Base-by-base conservation (phyloP, 192 early-diverging fungal genomes). In the Funneliformis geosporum region DNA sequence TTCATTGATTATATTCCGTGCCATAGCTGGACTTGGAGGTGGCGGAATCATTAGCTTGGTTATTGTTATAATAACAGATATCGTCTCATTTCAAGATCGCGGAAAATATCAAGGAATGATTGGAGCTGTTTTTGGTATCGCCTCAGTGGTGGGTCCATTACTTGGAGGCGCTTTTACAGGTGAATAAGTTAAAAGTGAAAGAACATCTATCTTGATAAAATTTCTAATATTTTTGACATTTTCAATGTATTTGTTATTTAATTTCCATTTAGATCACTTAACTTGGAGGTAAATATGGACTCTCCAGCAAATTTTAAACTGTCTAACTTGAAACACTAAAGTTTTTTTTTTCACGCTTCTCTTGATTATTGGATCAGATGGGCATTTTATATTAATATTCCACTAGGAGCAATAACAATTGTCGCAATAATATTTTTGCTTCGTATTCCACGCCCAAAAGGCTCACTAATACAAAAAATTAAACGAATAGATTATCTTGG, bases 51-150 rank as follows among this genome's bases (percentile, higher is more conserved):
- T 39, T 8, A 80, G 88, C 23, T 60, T 90, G 39, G 86, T 89
- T 62, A 79, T 93, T 79, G 89, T 95, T 67, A 91, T 94, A 50
- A 89, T 96, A 59, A 74, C 87, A 14, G 94, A 94, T 83, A 78
- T 94, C 61, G 90, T 94, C 21, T 76, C 84, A 7, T 69, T 82
- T 10, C 83, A 86, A 68, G 91, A 95, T 76, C 84, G 90, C 64
- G 91, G 91, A 60, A 94, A 94, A 80, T 89, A 87, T 61, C 85
- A 87, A 70, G 88, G 90, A 21, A 65, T 91, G 50, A 79, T 91
- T 70, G 87, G 88, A 59, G 87, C 85, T 28, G 80, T 80, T 76
- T 88, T 84, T 81, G 89, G 87, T 46, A 70, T 87, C 33, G 81
- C 90, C 2, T 87, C 88, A 0, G 82, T 91, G 18, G 71, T 84